A percentile compares a stretch with the other conserved stretches of the same genome.
Conservation (phyloP, 31 red algal species). For the Porphyra umbilicalis region DNA sequence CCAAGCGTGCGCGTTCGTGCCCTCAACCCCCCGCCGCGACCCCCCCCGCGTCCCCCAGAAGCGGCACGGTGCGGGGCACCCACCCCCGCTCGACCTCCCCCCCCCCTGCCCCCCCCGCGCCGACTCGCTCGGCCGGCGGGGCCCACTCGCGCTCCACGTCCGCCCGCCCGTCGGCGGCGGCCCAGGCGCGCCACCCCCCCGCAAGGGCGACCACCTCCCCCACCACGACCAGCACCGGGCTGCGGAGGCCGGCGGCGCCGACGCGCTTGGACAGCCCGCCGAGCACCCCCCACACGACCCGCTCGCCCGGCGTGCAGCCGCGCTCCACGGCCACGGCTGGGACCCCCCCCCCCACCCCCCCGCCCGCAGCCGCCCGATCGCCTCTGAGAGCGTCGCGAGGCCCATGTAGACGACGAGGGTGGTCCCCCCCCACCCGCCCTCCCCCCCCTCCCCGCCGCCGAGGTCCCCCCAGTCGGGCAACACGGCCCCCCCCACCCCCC, state of each 20-base stretch:
- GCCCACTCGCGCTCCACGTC: not conserved
- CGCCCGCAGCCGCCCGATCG: conserved; percentile 1
- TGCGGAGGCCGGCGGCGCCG: conserved; percentile 5
- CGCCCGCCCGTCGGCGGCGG: not conserved
- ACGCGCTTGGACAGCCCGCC: conserved; percentile 1
- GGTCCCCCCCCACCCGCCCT: not conserved
- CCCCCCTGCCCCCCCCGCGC: not conserved
- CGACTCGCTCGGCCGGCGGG: not conserved
- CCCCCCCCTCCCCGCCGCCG: not conserved
- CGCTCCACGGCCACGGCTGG: conserved; percentile 37
- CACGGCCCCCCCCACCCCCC: conserved; percentile 8
- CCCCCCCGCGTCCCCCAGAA: not conserved
- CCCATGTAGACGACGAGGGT: conserved; percentile 91
- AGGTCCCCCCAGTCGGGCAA: not conserved
- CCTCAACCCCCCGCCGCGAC: too few relatives aligned
- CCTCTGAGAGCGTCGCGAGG: conserved; percentile 1
- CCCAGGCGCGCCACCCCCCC: conserved; percentile 8
- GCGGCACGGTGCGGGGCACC: not conserved
- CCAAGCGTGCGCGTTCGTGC: too few relatives aligned
- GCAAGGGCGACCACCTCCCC: conserved; percentile 51
- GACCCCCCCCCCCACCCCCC: conserved; percentile 16
- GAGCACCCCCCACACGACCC: conserved; percentile 26
- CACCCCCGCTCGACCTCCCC: not conserved
- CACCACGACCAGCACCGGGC: conserved; percentile 50
- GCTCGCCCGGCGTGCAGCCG: conserved; percentile 31